phyloP scores from a whole-genome alignment of 495 filamentous ascomycete species.

The Patellaria atrata region DNA sequence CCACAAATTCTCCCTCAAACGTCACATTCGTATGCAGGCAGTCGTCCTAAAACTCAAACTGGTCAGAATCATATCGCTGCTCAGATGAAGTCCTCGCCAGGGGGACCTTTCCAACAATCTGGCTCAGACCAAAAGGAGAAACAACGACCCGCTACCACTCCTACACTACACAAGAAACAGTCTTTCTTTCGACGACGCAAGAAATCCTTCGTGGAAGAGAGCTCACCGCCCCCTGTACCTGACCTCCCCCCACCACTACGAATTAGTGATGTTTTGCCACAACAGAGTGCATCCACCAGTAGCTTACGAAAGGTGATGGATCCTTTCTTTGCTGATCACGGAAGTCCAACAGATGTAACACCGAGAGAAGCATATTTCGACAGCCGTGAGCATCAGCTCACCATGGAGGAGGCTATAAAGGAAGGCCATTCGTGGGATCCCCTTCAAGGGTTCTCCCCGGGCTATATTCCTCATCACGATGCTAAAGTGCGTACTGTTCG shows the following conservation, averaged over 20 bases:
- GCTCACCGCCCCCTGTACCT: constrained; percentile 35
- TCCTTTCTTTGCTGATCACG: constrained; percentile 46
- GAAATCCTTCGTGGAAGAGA: constrained; percentile 60
- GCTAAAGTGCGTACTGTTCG: constrained; percentile 42
- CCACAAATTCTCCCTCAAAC: constrained; percentile 8
- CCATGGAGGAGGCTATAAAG: constrained; percentile 20
- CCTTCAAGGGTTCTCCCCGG: constrained; percentile 43
- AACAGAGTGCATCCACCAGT: constrained; percentile 59
- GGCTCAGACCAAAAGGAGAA: constrained; percentile 6
- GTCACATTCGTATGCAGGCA: no score
- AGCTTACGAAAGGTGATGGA: constrained; percentile 85
- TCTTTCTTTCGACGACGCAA: constrained; percentile 93
- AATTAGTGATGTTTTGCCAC: constrained; percentile 19
- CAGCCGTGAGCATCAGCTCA: constrained; percentile 12
- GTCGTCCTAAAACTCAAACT: constrained; percentile 16
- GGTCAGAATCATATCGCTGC: constrained; percentile 19
- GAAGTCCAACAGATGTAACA: constrained; percentile 13
- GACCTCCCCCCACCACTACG: constrained; percentile 21
- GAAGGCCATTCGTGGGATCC: constrained; percentile 7
- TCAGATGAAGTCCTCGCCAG: constrained; percentile 14
- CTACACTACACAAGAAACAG: constrained; percentile 69
- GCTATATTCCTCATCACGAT: constrained; percentile 45
- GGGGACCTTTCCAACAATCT: constrained; percentile 9
- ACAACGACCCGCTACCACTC: constrained; percentile 29
- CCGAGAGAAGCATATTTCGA: constrained; percentile 18